Base-by-base conservation (phyloP, 495 filamentous ascomycete species). In the Rostrohypoxylon terebratum region DNA sequence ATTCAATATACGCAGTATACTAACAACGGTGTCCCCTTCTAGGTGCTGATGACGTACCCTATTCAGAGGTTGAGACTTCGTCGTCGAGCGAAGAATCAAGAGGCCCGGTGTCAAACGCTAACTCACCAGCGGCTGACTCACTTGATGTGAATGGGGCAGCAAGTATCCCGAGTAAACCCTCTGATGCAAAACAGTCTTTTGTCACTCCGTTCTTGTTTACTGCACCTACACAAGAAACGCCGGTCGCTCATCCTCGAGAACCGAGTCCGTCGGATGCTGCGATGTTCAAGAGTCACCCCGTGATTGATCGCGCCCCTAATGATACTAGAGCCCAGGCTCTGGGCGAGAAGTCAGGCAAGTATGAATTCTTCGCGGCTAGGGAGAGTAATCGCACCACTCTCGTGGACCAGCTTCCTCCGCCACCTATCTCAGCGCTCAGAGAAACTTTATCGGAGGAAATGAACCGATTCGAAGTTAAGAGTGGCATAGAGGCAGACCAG, bases 251-350 rank as follows among this genome's bases (percentile, higher is more conserved):
- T 18, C 25, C 59, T 33, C 62, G 81, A 34, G 75, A 80, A 16
- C 76, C 81, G 28, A 82, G 82, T 63, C 82, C 81, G 18, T 83
- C 82, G 11, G 83, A 85, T 73, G 82, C 82, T 55, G 81, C 78
- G 11, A 79, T 84, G 77, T 76, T 81, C 16, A 81, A 82, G 73
- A 73, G 68, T 28, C 66, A 47, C 20, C 61, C 58, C n/a, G n/a
- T 64, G 6, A 51, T 65, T 38, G 61, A 53, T 36, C 38, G 47
- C 4, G 3, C 31, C 4, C 13, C 68, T 42, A 45, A 44, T n/a
- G 33, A 60, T 16, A 50, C 57, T 36, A 63, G 69, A 28, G 73
- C 75, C 11, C 72, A 78, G 11, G 48, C 65, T n/a, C 70, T 81
- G 36, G 78, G 78, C 6, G 66, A 69, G 25, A 80, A 70, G 28